A percentile compares a stretch with the other conserved stretches of the same genome.
phyloP scores from a whole-genome alignment of 306 rosid genomes.

The Rosa persica region DNA sequence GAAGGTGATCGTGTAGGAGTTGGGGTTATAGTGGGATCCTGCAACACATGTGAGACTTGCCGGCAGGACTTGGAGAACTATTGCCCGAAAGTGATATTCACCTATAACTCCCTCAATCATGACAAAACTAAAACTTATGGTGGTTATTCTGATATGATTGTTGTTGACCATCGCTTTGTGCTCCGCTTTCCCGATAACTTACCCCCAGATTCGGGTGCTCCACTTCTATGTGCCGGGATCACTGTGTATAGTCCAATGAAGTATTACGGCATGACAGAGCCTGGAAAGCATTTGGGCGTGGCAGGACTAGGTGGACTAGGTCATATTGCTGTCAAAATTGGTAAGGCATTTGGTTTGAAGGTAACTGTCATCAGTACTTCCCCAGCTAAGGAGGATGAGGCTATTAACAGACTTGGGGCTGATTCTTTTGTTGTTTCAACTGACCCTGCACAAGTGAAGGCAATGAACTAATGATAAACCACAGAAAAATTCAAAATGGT shows the following conservation, averaged over 20 bases:
- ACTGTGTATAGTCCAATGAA: slow-evolving; percentile 90
- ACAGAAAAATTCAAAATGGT: not conserved
- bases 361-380: slow-evolving; percentile 92
- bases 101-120: slow-evolving; percentile 52
- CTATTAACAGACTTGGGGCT: slow-evolving; percentile 69
- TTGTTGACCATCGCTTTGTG: slow-evolving; percentile 71
- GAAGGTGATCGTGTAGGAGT: slow-evolving; percentile 88
- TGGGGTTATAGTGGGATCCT: slow-evolving; percentile 81
- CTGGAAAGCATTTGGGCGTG: slow-evolving; percentile 90
- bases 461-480: slow-evolving; percentile 5
- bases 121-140: slow-evolving; percentile 70
- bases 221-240: slow-evolving; percentile 90
- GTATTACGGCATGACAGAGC: slow-evolving; percentile 83
- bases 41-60: slow-evolving; percentile 71
- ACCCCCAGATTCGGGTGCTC: slow-evolving; percentile 85
- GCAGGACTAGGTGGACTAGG: slow-evolving; percentile 97
- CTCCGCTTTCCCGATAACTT: slow-evolving; percentile 66
- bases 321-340: slow-evolving; percentile 82
- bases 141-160: slow-evolving; percentile 74
- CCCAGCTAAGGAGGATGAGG: slow-evolving; percentile 62
- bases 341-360: slow-evolving; percentile 89
- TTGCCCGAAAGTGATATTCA: slow-evolving; percentile 54
- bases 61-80: slow-evolving; percentile 74
- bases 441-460: slow-evolving; percentile 66
- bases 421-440: slow-evolving; percentile 72